Conservation (phyloP, 345 rosid genomes). For the Anastatica hierochuntica region DNA sequence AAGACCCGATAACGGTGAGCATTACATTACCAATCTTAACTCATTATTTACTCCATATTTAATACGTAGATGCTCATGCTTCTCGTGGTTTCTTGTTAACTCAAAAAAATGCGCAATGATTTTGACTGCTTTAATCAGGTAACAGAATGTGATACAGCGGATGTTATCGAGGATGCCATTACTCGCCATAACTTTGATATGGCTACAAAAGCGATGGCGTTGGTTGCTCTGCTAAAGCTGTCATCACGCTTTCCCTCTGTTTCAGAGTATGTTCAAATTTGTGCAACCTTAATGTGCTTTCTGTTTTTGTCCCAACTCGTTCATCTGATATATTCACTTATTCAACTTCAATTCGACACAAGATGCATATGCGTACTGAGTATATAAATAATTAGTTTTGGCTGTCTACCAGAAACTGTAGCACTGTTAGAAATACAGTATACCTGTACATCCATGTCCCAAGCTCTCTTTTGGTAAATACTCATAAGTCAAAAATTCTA, state of each 20-base stretch:
- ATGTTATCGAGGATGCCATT: constrained; percentile 61
- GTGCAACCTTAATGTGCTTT: neutral
- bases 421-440: neutral
- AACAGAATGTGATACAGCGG: constrained; percentile 85
- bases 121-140: constrained; percentile 48
- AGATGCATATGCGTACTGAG: constrained; percentile 1
- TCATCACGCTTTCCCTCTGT: constrained; percentile 96
- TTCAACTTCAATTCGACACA: neutral
- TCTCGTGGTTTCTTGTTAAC: neutral
- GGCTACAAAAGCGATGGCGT: constrained; percentile 84
- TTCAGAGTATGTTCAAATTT: constrained; percentile 70
- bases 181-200: constrained; percentile 63
- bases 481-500: constrained; percentile 7
- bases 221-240: constrained; percentile 77
- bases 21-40: constrained; percentile 5
- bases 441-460: no score
- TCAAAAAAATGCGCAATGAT: constrained; percentile 10
- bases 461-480: constrained; percentile 3
- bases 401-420: constrained; percentile 6
- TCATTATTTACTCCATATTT: neutral
- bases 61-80: constrained; percentile 1
- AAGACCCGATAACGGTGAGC: constrained; percentile 87
- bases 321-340: constrained; percentile 2
- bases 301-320: constrained; percentile 11
- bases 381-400: constrained; percentile 1